These are phyloP conservation scores for Anisodus acutangulus DNA, from an alignment of 257 asterid genomes.

Conservation along the genomic window DNA sequence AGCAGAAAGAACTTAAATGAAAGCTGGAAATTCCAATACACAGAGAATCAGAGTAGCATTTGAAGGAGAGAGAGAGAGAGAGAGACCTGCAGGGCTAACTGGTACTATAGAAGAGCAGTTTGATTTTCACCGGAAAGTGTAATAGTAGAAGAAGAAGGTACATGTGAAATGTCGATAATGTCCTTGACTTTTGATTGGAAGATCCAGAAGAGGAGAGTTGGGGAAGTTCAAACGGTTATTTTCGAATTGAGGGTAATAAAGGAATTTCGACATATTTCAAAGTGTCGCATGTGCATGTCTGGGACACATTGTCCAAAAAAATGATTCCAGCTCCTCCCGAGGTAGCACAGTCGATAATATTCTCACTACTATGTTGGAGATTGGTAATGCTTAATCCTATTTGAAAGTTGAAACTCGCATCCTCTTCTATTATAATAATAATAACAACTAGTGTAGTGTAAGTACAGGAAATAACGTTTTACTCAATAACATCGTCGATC, in stretches of 20 bases:
- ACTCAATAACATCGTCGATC: too few species aligned
- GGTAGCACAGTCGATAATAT: background rate
- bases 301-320: background rate
- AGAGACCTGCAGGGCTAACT: background rate
- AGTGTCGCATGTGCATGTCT: background rate
- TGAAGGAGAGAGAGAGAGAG: background rate
- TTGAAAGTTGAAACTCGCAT: too few species aligned
- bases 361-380: too few species aligned
- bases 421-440: too few species aligned
- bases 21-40: background rate
- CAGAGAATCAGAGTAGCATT: constrained; percentile 23
- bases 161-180: background rate
- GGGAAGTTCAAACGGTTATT: background rate
- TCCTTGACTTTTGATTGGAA: constrained; percentile 22
- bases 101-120: background rate
- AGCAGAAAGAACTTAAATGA: background rate
- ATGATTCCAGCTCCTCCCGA: background rate
- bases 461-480: too few species aligned
- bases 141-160: background rate
- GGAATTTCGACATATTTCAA: background rate
- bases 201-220: background rate
- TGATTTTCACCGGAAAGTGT: background rate
- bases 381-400: too few species aligned
- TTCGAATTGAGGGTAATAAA: background rate
- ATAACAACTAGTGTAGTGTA: too few species aligned